Base-by-base conservation (phyloP, 345 rosid genomes). In the Lepidium didymum region DNA sequence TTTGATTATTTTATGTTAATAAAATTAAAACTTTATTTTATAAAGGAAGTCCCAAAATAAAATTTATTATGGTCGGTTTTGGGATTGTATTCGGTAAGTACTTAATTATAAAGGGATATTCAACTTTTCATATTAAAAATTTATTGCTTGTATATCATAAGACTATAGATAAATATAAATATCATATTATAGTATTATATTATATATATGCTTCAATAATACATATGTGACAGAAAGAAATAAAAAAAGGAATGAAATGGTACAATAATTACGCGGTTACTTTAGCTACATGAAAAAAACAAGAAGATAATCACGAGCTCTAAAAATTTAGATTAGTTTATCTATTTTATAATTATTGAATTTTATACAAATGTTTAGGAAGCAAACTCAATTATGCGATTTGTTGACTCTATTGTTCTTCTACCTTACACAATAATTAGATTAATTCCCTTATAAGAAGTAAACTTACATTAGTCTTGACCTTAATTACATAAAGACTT, bases 211-310 rank as follows among this genome's bases (percentile, higher is more conserved):
- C 3, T 2, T 25, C 2, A 3, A 44, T 45, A 8, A 36, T 9
- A 36, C 4, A 36, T 36, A 3, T 2, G 23, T 16, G 25, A 8
- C 23, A 16, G 12, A 45, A 45, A 45, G 1, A 49, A 4, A 12
- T 1, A 53, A 2, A 16, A 8, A 16, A 1, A 14, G 2, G 27
- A 2, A 25, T 25, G 27, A 25, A 27, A 27, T 27, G 6, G 6
- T 27, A 27, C 31, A 27, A 27, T 27, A 27, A 27, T 27, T 27
- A 27, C 31, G 47, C 68, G 62, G 43, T 70, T 70, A 34, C 62
- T 70, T 61, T 11, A 45, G 7, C 10, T 42, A 62, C 38, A 53
- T 69, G 62, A n/a, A 27, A 46, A 21, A 69, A 40, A 34, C 47
- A 53, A 53, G 41, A 23, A 53, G 33, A 43, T 53, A 33, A 31